Conservation (phyloP, 257 asterid species). For the Solanum neorickii region DNA sequence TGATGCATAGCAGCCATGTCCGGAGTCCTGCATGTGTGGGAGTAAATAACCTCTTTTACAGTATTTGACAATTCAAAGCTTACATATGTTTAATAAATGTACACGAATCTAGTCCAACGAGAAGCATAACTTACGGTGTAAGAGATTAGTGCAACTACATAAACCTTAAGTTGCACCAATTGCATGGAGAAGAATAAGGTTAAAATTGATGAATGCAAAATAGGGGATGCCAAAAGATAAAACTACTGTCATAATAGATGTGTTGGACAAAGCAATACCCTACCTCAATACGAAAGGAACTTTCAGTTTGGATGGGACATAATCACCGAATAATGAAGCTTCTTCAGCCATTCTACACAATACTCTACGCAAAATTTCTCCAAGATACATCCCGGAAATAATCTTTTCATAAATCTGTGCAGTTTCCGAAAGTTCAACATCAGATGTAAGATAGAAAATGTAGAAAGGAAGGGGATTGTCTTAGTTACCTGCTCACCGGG, state of each 20-base stretch:
- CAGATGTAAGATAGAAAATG: not conserved
- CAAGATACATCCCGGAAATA: constrained; percentile 92
- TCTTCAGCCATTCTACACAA: constrained; percentile 75
- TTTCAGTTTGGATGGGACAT: constrained; percentile 53
- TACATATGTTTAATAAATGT: not conserved
- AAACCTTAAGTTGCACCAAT: not conserved
- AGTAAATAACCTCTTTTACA: not conserved
- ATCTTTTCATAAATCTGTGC: constrained; percentile 77
- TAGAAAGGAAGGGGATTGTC: not conserved
- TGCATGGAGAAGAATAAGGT: not conserved
- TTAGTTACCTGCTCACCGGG: constrained; percentile 81
- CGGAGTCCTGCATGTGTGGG: constrained; percentile 44
- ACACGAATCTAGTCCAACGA: not conserved
- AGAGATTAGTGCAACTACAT: not conserved
- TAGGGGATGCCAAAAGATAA: not conserved
- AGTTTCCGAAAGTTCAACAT: not conserved
- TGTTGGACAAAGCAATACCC: not conserved
- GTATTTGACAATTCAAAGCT: not conserved
- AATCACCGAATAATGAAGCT: constrained; percentile 66
- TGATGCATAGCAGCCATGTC: constrained; percentile 83
- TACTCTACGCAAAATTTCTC: constrained; percentile 87
- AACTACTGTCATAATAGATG: not conserved
- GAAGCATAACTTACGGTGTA: not conserved
- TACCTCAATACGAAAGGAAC: constrained; percentile 75
- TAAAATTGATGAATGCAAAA: not conserved